Base-by-base conservation (phyloP, 139 green algal genomes). In the Asterochloris erici region DNA sequence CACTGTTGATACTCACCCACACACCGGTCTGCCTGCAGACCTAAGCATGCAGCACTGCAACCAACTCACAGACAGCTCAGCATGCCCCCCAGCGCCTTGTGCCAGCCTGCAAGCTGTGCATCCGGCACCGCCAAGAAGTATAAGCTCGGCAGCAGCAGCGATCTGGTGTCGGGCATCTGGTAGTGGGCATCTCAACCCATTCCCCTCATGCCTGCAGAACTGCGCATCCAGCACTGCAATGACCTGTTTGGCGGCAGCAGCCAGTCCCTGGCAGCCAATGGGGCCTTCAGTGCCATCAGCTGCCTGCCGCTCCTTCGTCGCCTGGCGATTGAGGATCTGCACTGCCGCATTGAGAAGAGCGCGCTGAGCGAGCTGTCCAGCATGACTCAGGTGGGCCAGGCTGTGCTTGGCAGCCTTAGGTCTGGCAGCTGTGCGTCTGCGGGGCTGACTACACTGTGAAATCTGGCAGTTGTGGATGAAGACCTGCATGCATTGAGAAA, bases 181-280 rank as follows among this genome's bases (percentile, higher is more conserved):
- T 54, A 6, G 2, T 54, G 38, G 38, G 4, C 38, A 54, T 54
- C 38, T 54, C 38, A 54, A 10, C 38, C 38, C 38, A 54, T 54
- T 54, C 6, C 38, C 38, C 38, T 54, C 38, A 10, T 54, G 11
- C 38, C 38, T 78, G 73, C 71, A 85, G 86, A 91, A 73, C 83
- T 94, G 78, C 61, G 78, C 23, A 75, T 94, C 12, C 81, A 82
- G 79, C 86, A 90, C 78, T 93, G 89, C 87, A 90, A 92, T 78
- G 89, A 93, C 82, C 77, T 91, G 26, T 86, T 92, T 63, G 28
- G 77, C 16, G 61, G 76, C 76, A 54, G 38, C 38, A 54, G 38
- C 38, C 38, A 54, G 38, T 54, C 38, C 38, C 38, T 54, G 38
- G 38, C 38, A 54, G 38, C 38, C 29, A 66, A 64, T 23, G 81